These are phyloP conservation scores for Coffea humblotiana DNA, from an alignment of 305 asterid genomes.

Conservation along the genomic window DNA sequence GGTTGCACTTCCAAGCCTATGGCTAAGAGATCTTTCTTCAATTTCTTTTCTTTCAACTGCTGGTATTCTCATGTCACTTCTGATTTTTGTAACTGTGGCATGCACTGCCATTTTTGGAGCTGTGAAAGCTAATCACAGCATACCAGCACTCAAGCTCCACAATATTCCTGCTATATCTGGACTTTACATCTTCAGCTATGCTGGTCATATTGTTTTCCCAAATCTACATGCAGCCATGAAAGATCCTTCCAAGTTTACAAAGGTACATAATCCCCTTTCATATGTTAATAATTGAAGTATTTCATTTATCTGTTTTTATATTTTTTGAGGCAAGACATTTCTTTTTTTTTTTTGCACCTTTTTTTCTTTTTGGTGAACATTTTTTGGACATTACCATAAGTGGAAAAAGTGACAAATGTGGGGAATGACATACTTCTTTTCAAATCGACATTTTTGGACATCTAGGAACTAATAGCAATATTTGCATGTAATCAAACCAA, in stretches of 20 bases:
- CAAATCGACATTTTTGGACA: no score
- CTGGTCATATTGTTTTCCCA: conserved; percentile 73
- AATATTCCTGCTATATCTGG: conserved; percentile 64
- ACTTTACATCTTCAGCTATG: conserved; percentile 54
- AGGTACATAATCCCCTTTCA: conserved; percentile 34
- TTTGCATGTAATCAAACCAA: no score
- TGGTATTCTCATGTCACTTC: conserved; percentile 63
- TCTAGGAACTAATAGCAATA: no score
- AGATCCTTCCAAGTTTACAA: conserved; percentile 72
- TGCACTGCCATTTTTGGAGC: conserved; percentile 55
- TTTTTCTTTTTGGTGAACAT: background rate
- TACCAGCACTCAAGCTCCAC: conserved; percentile 35
- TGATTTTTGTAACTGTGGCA: conserved; percentile 50
- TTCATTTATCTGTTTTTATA: background rate
- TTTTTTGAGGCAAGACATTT: no score
- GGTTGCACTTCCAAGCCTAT: conserved; percentile 72
- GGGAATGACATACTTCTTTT: no score
- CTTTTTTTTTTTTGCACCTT: no score
- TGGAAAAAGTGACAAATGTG: no score
- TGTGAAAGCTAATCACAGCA: conserved; percentile 36
- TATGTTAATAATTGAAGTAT: background rate
- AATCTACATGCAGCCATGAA: conserved; percentile 65
- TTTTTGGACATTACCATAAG: no score
- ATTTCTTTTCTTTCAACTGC: conserved; percentile 65
- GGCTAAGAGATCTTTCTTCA: conserved; percentile 70